These are phyloP conservation scores for Hypholoma fasciculare DNA, from an alignment of 768 basidiomycete species.

Conservation along the genomic window DNA sequence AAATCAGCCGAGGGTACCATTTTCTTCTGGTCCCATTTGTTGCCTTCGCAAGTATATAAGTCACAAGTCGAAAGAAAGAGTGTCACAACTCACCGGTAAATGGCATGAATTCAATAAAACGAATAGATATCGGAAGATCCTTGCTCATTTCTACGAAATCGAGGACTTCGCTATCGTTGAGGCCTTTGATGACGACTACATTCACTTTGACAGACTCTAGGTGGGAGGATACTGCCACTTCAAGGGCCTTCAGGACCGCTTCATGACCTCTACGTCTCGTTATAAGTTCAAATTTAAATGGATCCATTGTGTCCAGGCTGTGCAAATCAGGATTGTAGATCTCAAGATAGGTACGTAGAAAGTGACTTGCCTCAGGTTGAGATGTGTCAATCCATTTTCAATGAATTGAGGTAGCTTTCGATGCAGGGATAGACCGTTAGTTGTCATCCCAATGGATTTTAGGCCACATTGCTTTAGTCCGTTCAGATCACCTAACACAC, in stretches of 20 bases:
- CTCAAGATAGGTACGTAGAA: neutral
- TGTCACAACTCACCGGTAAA: constrained; percentile 63
- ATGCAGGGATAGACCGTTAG: constrained; percentile 77
- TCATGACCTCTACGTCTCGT: constrained; percentile 77
- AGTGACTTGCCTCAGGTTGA: constrained; percentile 56
- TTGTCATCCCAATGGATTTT: constrained; percentile 81
- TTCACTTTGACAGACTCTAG: constrained; percentile 76
- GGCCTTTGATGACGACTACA: constrained; percentile 76
- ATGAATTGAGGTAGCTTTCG: constrained; percentile 71
- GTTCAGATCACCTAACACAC: constrained; percentile 54
- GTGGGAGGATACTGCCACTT: constrained; percentile 56
- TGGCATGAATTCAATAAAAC: constrained; percentile 95
- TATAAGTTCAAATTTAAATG: constrained; percentile 86
- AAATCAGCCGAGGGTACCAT: constrained; percentile 78
- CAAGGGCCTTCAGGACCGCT: constrained; percentile 68
- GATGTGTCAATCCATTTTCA: constrained; percentile 72
- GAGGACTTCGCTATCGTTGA: constrained; percentile 80
- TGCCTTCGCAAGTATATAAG: constrained; percentile 47
- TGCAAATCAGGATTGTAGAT: neutral
- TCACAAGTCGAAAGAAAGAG: neutral
- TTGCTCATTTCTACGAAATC: constrained; percentile 81
- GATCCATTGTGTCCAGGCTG: constrained; percentile 84
- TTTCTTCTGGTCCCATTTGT: constrained; percentile 81
- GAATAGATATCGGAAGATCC: constrained; percentile 61
- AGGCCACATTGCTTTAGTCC: constrained; percentile 61